Evolutionary conservation across 352 stramenopile species (phyloP).

Genomic region (Thraustotheca clavata): DNA sequence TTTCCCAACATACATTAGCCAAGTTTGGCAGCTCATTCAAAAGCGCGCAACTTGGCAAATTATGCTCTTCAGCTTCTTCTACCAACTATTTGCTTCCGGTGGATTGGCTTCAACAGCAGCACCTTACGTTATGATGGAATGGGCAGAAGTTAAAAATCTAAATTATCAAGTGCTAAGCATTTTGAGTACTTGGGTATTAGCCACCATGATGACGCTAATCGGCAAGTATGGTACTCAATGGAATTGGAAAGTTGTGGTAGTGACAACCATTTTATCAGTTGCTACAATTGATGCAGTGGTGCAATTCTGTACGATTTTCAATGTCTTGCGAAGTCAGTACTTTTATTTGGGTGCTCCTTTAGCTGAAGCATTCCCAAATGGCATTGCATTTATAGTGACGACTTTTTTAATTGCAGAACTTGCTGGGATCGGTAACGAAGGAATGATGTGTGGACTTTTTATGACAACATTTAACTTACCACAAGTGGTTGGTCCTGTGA

Average conservation of each 20-base stretch:
- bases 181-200: conserved; percentile 26
- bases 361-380: conserved; percentile 34
- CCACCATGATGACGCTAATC: conserved; percentile 30
- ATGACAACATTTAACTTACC: conserved; percentile 15
- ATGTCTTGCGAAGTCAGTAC: conserved; percentile 38
- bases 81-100: not conserved
- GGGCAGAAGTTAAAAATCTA: not conserved
- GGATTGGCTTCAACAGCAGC: not conserved
- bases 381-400: conserved; percentile 43
- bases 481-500: not conserved
- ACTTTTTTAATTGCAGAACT: conserved; percentile 50
- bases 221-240: conserved; percentile 43
- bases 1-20: conserved; percentile 22
- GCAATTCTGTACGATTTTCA: conserved; percentile 29
- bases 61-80: conserved; percentile 10
- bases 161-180: conserved; percentile 18
- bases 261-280: conserved; percentile 34
- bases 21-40: conserved; percentile 27
- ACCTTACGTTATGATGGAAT: not conserved
- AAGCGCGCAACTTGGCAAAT: conserved; percentile 15
- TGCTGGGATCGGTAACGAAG: conserved; percentile 29
- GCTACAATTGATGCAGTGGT: conserved; percentile 34
- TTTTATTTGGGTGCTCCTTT: conserved; percentile 46
- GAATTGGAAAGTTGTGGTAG: conserved; percentile 43
- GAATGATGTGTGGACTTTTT: conserved; percentile 9